These are phyloP conservation scores for Blepharisma stoltei DNA, from an alignment of 73 alveolate species.

Conservation along the genomic window DNA sequence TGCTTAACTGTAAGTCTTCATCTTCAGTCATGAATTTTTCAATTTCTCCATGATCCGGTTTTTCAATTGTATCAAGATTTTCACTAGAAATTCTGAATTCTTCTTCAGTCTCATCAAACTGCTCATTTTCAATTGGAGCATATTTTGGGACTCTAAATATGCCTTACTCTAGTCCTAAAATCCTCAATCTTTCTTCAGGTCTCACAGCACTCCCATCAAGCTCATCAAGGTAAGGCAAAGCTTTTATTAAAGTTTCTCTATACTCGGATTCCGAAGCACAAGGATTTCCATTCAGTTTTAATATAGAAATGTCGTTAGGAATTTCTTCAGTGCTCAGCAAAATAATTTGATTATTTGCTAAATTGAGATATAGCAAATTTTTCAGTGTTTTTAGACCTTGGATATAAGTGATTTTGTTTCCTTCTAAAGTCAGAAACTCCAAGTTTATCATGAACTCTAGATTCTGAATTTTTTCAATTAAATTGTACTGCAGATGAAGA, in stretches of 20 bases:
- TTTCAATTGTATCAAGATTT: not conserved
- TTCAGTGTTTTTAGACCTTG: not conserved
- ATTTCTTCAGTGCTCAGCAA: not conserved
- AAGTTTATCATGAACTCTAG: not conserved
- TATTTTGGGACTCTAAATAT: not conserved
- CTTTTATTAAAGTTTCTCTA: not conserved
- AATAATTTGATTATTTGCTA: constrained; percentile 3
- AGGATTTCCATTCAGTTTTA: constrained; percentile 6
- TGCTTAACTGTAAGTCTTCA: not conserved
- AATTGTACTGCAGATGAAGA: constrained; percentile 11
- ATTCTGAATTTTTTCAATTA: not conserved
- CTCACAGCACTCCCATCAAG: not conserved
- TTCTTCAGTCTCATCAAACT: not conserved
- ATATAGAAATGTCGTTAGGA: constrained; percentile 6
- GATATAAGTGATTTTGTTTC: not conserved
- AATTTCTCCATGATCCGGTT: not conserved
- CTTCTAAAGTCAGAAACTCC: constrained; percentile 9
- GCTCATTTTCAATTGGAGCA: not conserved
- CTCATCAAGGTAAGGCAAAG: not conserved
- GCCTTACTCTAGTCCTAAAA: constrained; percentile 20
- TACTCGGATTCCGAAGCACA: not conserved
- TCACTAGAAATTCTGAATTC: not conserved
- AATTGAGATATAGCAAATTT: not conserved
- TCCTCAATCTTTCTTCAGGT: not conserved
- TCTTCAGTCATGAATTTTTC: constrained; percentile 16